Evolutionary conservation across 306 rosid genomes (phyloP), one percentile per base, ranked within the genome.

Genomic region (Cotoneaster glaucophyllus): DNA sequence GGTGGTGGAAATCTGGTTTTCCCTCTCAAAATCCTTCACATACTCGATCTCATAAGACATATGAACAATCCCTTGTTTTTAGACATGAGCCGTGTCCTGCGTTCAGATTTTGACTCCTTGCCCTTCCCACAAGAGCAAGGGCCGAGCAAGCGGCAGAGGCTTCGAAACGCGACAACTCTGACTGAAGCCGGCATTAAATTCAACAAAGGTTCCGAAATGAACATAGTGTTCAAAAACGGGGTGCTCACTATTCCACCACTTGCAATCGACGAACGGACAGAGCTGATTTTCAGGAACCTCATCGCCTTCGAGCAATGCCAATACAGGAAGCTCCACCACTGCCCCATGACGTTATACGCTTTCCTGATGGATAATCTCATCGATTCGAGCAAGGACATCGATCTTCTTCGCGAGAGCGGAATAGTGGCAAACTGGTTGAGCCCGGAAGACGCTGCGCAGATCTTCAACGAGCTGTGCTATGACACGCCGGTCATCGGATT

Each of bases 341-440:
- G 6, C 1, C 12, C 21, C 0, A 34, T 80, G 19, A 80, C 79
- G 26, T 74, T 68, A 4, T 80, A 74, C 1, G 72, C 73, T 15
- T 0, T 69, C 4, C n/a, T 80, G 10, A 18, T 74, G 29, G 83
- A 80, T 41, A 74, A 69, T 5, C 79, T 74, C n/a, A 74, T 80
- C 8, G 9, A 37, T 54, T 17, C 66, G 0, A 22, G 14, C 1
- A 56, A 24, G 10, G 83, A 80, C 15, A 15, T 68, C 22, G 11
- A 74, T 2, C 11, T 74, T 2, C 67, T 80, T 1, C 18, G 39
- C 14, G 8, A 69, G 28, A n/a, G 14, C 0, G 0, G 13, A 1
- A 71, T 65, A 11, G 1, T 74, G 4, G 25, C 1, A 2, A 74
- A 53, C 6, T 68, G 72, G 79, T 26, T 80, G 66, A 69, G 8